A percentile compares a stretch with the other conserved stretches of the same genome.
Conservation (phyloP, 306 rosid species). For the Sindora glabra region DNA sequence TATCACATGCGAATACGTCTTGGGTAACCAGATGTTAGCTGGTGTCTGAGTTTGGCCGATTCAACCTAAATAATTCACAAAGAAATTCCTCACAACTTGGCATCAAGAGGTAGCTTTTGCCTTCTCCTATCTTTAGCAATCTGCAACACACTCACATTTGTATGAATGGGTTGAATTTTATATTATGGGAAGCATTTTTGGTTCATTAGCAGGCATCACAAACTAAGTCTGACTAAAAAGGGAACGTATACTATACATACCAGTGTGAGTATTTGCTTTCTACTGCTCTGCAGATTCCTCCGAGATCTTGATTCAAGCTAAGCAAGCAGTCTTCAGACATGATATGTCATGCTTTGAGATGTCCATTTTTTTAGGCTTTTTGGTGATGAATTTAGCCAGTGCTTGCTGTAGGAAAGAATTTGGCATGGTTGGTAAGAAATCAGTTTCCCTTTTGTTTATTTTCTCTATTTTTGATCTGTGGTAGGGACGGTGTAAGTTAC, state of each 20-base stretch:
- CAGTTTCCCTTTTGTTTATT: neutral
- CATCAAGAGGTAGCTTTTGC: no score
- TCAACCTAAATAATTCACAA: no score
- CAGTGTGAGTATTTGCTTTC: neutral
- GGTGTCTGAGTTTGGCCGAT: no score
- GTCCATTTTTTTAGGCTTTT: no score
- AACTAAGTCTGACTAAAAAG: no score
- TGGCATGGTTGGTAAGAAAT: constrained; percentile 8
- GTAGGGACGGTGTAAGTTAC: constrained; percentile 22
- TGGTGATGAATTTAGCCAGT: neutral
- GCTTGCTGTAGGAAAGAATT: constrained; percentile 4
- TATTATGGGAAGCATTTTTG: constrained; percentile 6
- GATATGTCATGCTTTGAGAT: no score
- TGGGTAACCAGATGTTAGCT: neutral
- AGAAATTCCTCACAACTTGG: no score
- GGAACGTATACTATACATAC: no score
- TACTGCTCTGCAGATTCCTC: constrained; percentile 10
- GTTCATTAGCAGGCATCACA: neutral
- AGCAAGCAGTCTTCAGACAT: no score
- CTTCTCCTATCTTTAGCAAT: neutral
- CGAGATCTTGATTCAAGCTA: neutral
- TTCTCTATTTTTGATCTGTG: neutral
- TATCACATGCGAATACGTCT: constrained; percentile 37
- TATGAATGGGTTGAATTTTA: no score
- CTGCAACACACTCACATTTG: constrained; percentile 4